Percentiles rank a stretch among this genome's conserved stretches.
These are phyloP conservation scores for Candida saitoana DNA, from an alignment of 805 yeast species.

Conservation along the genomic window DNA sequence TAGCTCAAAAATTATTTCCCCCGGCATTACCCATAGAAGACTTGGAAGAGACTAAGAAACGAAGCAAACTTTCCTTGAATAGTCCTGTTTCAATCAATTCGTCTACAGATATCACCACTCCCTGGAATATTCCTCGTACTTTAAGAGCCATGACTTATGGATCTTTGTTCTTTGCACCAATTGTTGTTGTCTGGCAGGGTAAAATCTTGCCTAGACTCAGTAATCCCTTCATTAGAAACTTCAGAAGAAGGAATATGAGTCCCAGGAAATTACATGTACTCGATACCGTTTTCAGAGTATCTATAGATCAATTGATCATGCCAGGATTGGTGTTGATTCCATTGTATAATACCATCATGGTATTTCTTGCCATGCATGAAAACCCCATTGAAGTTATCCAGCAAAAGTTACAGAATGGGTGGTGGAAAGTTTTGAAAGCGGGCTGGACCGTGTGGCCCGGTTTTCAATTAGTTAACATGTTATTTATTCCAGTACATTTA, in stretches of 20 bases:
- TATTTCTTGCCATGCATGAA: constrained; percentile 31
- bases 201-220: constrained; percentile 32
- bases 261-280: constrained; percentile 12
- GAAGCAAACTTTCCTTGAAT: background rate
- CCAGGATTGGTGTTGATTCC: constrained; percentile 42
- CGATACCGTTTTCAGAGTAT: constrained; percentile 24
- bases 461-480: constrained; percentile 35
- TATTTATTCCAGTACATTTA: constrained; percentile 36
- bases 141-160: constrained; percentile 37
- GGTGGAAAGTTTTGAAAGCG: constrained; percentile 39
- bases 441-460: constrained; percentile 43
- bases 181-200: constrained; percentile 36
- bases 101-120: constrained; percentile 11
- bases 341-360: constrained; percentile 37
- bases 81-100: background rate
- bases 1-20: constrained; percentile 40
- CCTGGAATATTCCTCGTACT: constrained; percentile 27
- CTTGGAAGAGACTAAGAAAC: background rate
- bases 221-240: constrained; percentile 27
- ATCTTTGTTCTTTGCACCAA: constrained; percentile 34
- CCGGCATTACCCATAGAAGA: constrained; percentile 16
- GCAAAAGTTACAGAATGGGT: constrained; percentile 32
- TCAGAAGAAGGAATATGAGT: constrained; percentile 2
- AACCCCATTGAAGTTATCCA: constrained; percentile 29
- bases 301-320: constrained; percentile 33